A percentile compares a stretch with the other conserved stretches of the same genome.
These are phyloP conservation scores for Phragmites australis DNA, from an alignment of 176 grass and related monocot genomes.

Conservation along the genomic window DNA sequence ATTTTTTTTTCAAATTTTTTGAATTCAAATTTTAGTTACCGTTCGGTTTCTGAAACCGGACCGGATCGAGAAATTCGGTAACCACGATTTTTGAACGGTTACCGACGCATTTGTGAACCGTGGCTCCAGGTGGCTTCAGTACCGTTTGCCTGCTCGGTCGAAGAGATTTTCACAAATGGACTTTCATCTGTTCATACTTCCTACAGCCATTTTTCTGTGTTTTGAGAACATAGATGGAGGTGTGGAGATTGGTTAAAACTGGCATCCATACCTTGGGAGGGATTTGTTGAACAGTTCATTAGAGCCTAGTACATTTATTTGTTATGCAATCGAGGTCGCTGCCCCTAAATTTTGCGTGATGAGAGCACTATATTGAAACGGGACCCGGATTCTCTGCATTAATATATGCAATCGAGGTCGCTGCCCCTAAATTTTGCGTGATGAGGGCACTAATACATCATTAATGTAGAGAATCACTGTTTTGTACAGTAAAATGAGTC, in stretches of 20 bases:
- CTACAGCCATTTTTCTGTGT: slow-evolving; percentile 13
- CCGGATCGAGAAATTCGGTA: too few relatives aligned
- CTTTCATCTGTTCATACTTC: slow-evolving; percentile 39
- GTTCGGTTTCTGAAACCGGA: too few relatives aligned
- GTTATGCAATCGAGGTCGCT: neutral
- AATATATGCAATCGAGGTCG: neutral
- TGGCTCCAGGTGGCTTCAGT: neutral
- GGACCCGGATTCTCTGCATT: too few relatives aligned
- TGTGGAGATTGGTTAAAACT: slow-evolving; percentile 26
- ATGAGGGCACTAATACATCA: slow-evolving; percentile 44
- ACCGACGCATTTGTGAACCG: too few relatives aligned
- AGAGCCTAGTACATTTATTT: slow-evolving; percentile 7
- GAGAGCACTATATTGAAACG: slow-evolving; percentile 44
- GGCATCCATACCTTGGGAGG: slow-evolving; percentile 25
- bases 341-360: slow-evolving; percentile 55
- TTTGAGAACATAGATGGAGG: slow-evolving; percentile 20
- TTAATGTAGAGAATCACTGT: too few relatives aligned
- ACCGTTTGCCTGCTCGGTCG: slow-evolving; percentile 9
- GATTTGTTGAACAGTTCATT: slow-evolving; percentile 22
- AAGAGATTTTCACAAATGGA: slow-evolving; percentile 40
- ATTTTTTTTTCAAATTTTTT: too few relatives aligned
- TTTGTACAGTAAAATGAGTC: too few relatives aligned
- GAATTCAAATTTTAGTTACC: too few relatives aligned
- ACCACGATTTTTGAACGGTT: too few relatives aligned
- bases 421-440: slow-evolving; percentile 53